Percentiles rank a stretch among this genome's conserved stretches.
Evolutionary conservation across 495 filamentous ascomycete genomes (phyloP).

Genomic region (Neurospora tetraspora): DNA sequence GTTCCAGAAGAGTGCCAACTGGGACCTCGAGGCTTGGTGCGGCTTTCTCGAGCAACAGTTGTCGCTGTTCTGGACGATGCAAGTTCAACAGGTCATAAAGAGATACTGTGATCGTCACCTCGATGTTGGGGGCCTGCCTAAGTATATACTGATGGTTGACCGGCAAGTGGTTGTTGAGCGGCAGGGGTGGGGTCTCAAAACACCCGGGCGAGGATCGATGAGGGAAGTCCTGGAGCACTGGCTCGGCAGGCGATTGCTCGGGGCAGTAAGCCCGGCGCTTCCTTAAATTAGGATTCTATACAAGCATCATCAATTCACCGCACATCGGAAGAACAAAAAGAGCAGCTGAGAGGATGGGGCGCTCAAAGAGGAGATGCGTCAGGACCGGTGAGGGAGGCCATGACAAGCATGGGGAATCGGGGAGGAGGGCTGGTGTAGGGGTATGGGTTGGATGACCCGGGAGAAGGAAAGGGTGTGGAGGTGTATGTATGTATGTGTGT

Average conservation of each 20-base stretch:
- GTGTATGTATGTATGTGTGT: neutral
- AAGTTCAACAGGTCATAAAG: conserved; percentile 18
- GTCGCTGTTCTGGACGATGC: conserved; percentile 21
- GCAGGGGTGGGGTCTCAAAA: conserved; percentile 21
- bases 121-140: conserved; percentile 21
- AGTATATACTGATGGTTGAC: conserved; percentile 30
- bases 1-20: conserved; percentile 6
- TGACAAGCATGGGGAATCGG: conserved; percentile 10
- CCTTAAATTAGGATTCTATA: conserved; percentile 40
- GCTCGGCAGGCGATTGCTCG: conserved; percentile 29
- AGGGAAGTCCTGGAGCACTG: conserved; percentile 26
- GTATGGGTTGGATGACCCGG: conserved; percentile 16
- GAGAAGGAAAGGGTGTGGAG: conserved; percentile 2
- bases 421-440: conserved; percentile 24
- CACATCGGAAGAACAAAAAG: conserved; percentile 16
- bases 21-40: conserved; percentile 17
- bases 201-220: conserved; percentile 12
- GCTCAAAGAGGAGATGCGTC: conserved; percentile 4
- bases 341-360: conserved; percentile 12
- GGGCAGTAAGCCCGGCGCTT: conserved; percentile 37
- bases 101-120: conserved; percentile 16
- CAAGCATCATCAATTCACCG: conserved; percentile 38
- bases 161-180: conserved; percentile 4
- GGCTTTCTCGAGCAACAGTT: conserved; percentile 28
- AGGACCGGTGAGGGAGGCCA: conserved; percentile 20